These are phyloP conservation scores for Saccharomyces hybrid DNA, from an alignment of 1,139 yeast species.

Conservation along the genomic window DNA sequence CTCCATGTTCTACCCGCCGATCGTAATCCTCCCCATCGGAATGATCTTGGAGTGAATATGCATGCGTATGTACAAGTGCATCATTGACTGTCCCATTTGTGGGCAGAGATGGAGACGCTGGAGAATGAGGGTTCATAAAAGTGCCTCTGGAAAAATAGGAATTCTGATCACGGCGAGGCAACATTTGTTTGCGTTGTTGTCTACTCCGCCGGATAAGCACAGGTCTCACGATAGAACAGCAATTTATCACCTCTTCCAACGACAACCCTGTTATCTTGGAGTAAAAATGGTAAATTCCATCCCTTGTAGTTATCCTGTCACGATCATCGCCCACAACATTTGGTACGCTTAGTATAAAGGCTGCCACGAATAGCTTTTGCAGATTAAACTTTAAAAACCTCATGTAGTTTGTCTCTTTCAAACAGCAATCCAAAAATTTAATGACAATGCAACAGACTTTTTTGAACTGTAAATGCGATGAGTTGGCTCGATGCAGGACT, in stretches of 20 bases:
- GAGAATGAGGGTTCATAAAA: not conserved
- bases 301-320: slow-evolving; percentile 13
- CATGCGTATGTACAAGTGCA: not conserved
- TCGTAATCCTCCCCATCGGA: not conserved
- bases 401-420: slow-evolving; percentile 18
- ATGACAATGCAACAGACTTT: slow-evolving; percentile 21
- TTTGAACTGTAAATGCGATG: slow-evolving; percentile 19
- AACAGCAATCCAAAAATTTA: slow-evolving; percentile 21
- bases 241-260: slow-evolving; percentile 17
- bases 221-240: slow-evolving; percentile 25
- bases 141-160: not conserved
- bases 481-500: slow-evolving; percentile 13
- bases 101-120: not conserved
- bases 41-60: not conserved
- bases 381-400: slow-evolving; percentile 15
- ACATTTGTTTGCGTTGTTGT: slow-evolving; percentile 8
- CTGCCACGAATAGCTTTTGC: slow-evolving; percentile 18
- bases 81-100: not conserved
- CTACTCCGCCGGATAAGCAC: slow-evolving; percentile 16
- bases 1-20: not conserved
- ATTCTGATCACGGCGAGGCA: slow-evolving; percentile 1
- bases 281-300: slow-evolving; percentile 13
- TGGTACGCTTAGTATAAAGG: slow-evolving; percentile 19
- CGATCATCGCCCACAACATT: slow-evolving; percentile 11
- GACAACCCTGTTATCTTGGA: slow-evolving; percentile 19